Base-by-base conservation (phyloP, 2,329 filamentous ascomycete species). In the Tolypocladium capitatum region DNA sequence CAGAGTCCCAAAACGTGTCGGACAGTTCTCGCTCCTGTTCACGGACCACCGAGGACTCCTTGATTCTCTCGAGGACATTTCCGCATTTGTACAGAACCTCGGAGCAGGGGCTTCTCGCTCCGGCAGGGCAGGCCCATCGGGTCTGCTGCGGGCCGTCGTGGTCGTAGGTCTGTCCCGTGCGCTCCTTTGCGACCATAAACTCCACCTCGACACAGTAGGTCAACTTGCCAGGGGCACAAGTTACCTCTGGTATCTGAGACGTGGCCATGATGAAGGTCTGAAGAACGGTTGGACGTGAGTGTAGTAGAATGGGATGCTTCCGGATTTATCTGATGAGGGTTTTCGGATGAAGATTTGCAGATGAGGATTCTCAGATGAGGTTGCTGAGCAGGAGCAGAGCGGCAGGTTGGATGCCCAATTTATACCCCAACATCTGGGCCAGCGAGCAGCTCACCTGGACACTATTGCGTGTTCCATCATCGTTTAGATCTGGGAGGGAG, bases 101-200 rank as follows among this genome's bases (percentile, higher is more conserved):
- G 14, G 10, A 2, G 14, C 27, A 36, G 11, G 47, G 46, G n/a
- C 53, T 47, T 20, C n/a, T 13, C 8, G 43, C 48, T 11, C 50
- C 9, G 16, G 44, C 43, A 5, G 53, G 57, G 33, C 56, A 59
- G 3, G 44, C 41, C 56, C 55, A 58, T 7, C 51, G 51, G 13
- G 21, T 13, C 5, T 46, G 34, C 10, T 38, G 45, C 3, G 28
- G 16, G 11, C 3, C 0, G 32, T 21, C 18, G 20, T 42, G 7
- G 4, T 36, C n/a, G 46, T 54, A 51, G 16, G 33, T 18, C 20
- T 35, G 4, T 5, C 38, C 50, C 2, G 35, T 20, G 31, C 46
- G 49, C 28, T 53, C 46, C 18, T 55, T 51, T 46, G 56, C 56
- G 14, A 59, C 55, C 28, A 59, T 47, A 32, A 58, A 57, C 18